phyloP scores from a whole-genome alignment of 345 rosid genomes.

The Dimocarpus longan region DNA sequence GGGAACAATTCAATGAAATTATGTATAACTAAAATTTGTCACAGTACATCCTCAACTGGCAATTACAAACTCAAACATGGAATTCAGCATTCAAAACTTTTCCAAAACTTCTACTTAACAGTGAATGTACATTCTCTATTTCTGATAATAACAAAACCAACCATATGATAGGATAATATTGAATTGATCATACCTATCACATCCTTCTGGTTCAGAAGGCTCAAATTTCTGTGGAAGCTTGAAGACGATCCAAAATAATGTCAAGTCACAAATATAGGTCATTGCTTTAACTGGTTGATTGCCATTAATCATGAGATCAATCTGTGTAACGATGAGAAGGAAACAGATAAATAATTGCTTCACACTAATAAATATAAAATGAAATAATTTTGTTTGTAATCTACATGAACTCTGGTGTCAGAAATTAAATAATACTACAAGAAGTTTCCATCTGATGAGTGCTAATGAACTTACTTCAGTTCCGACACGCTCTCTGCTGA shows the following conservation, averaged over 20 bases:
- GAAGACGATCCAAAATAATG: constrained; percentile 72
- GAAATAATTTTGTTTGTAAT: background rate
- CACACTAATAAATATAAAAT: background rate
- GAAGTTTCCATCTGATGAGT: constrained; percentile 3
- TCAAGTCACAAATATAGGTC: constrained; percentile 53
- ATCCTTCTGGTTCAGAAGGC: constrained; percentile 55
- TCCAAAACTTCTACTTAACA: background rate
- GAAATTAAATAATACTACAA: constrained; percentile 22
- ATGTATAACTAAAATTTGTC: background rate
- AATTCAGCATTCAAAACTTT: background rate
- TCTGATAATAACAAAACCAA: background rate
- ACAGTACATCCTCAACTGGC: background rate
- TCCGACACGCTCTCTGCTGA: constrained; percentile 93
- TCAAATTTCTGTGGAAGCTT: constrained; percentile 57
- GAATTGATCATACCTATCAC: constrained; percentile 50
- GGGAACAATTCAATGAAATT: background rate
- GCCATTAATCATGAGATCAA: constrained; percentile 86
- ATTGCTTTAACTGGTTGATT: constrained; percentile 80
- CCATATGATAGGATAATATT: background rate
- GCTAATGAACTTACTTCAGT: constrained; percentile 60
- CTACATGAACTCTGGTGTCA: background rate
- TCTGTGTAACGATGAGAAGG: constrained; percentile 48
- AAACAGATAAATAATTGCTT: constrained; percentile 16
- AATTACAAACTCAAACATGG: background rate
- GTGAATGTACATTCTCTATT: background rate